Base-by-base conservation (phyloP, 768 basidiomycete genomes). In the Amanita polypyramis region DNA sequence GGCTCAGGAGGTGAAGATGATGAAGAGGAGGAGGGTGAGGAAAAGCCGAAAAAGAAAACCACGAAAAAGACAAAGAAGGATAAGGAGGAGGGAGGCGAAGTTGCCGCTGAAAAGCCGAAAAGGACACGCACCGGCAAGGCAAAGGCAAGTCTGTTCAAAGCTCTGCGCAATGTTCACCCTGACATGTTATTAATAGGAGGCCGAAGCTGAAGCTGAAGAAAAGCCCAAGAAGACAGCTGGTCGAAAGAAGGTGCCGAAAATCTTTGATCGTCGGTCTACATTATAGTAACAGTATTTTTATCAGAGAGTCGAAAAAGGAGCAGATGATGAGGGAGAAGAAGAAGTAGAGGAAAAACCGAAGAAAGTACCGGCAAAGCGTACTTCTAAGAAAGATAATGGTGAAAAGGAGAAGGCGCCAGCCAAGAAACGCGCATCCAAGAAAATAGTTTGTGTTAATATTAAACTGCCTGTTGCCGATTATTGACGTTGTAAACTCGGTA, bases 31-130 rank as follows among this genome's bases (percentile, higher is more conserved):
- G 69, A 73, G 29, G 72, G 66, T 5, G 70, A 70, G 4, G 73
- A 69, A 27, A 73, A 76, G 51, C 72, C 73, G 12, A 72, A 74
- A 61, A 77, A 75, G 66, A 69, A 69, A 49, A 69, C 70, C 9
- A 62, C 60, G 1, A 69, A 54, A 59, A 65, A 65, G 52, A 56
- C 58, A 30, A 56, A 55, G 15, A 55, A 39, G 17, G 58, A 38
- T 9, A 56, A 53, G 8, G 58, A 56, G 33, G 62, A 58, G 27
- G 58, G 44, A 7, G 62, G 59, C 4, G 64, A 65, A 62, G 47
- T 56, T 58, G 57, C 40, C n/a, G 46, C 43, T 45, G 61, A 62
- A 36, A 57, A 60, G 43, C 51, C 62, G 34, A 69, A 63, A 53
- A 68, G 65, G 55, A 50, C 58, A 5, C 44, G 53, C 5, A 33